A percentile compares a stretch with the other conserved stretches of the same genome.
Conservation (phyloP, 2,329 filamentous ascomycete genomes). For the Dactylella cylindrospora region DNA sequence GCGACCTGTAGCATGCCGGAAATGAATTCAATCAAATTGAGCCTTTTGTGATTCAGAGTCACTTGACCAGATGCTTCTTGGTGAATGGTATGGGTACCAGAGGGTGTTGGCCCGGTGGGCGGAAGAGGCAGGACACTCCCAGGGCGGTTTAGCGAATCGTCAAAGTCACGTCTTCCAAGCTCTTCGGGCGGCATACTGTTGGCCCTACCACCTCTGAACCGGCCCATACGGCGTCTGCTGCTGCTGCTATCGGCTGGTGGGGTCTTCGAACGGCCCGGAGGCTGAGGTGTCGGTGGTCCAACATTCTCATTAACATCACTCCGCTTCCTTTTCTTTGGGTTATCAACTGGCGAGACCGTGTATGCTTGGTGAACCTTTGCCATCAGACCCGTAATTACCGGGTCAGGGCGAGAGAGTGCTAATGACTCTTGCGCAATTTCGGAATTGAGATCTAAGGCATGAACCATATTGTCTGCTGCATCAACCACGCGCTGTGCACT, state of each 20-base stretch:
- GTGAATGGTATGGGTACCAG: slow-evolving; percentile 43
- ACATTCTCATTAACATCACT: slow-evolving; percentile 35
- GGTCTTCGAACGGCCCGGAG: slow-evolving; percentile 53
- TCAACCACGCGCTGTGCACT: slow-evolving; percentile 71
- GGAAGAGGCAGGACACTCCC: slow-evolving; percentile 40
- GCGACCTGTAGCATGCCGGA: slow-evolving; percentile 42
- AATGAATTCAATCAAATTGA: slow-evolving; percentile 44
- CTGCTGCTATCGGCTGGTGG: slow-evolving; percentile 18
- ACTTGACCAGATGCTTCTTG: slow-evolving; percentile 43
- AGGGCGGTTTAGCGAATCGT: slow-evolving; percentile 36
- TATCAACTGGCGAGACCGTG: slow-evolving; percentile 2
- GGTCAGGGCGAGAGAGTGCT: slow-evolving; percentile 49
- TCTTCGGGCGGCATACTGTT: slow-evolving; percentile 41
- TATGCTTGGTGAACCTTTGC: slow-evolving; percentile 21
- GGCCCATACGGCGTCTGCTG: slow-evolving; percentile 18
- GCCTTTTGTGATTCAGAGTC: slow-evolving; percentile 37
- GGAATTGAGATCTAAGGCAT: slow-evolving; percentile 75
- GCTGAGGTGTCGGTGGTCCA: slow-evolving; percentile 33
- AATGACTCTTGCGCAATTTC: slow-evolving; percentile 64
- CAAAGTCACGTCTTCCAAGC: slow-evolving; percentile 28
- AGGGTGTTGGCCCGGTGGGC: slow-evolving; percentile 35
- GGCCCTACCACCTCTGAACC: slow-evolving; percentile 31
- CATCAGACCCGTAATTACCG: slow-evolving; percentile 15
- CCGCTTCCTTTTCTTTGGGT: slow-evolving; percentile 40
- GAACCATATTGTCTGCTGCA: slow-evolving; percentile 73